Conservation (phyloP, 129 eudicot genomes). For the Oenanthe sinensis region DNA sequence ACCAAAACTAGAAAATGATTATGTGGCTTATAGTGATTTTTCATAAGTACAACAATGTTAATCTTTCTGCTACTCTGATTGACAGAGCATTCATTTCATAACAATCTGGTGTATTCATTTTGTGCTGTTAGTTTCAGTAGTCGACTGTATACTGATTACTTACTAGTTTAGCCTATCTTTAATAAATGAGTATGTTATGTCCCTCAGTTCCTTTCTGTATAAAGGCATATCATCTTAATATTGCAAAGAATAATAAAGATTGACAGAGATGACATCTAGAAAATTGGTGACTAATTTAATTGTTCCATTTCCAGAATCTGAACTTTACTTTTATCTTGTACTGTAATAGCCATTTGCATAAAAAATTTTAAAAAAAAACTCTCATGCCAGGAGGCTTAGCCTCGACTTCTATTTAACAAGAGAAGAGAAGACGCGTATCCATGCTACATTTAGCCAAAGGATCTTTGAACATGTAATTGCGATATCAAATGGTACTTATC, state of each 20-base stretch:
- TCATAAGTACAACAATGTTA: background rate
- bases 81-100: background rate
- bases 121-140: background rate
- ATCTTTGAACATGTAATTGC: background rate
- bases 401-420: no score
- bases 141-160: background rate
- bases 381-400: background rate
- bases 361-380: background rate
- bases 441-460: background rate
- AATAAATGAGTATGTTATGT: background rate
- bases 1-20: slow-evolving; percentile 66
- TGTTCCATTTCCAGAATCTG: background rate
- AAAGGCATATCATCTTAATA: background rate
- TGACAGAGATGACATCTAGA: background rate
- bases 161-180: background rate
- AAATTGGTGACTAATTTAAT: background rate
- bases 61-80: background rate
- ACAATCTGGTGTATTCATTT: background rate
- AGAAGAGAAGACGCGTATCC: background rate
- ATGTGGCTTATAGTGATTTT: background rate
- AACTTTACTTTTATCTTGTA: no score
- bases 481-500: background rate
- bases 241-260: background rate
- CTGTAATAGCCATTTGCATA: background rate
- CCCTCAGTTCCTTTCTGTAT: background rate